Evolutionary conservation across 441 rosid genomes (phyloP), one percentile per base, ranked within the genome.

Genomic region (Adansonia rubrostipa): DNA sequence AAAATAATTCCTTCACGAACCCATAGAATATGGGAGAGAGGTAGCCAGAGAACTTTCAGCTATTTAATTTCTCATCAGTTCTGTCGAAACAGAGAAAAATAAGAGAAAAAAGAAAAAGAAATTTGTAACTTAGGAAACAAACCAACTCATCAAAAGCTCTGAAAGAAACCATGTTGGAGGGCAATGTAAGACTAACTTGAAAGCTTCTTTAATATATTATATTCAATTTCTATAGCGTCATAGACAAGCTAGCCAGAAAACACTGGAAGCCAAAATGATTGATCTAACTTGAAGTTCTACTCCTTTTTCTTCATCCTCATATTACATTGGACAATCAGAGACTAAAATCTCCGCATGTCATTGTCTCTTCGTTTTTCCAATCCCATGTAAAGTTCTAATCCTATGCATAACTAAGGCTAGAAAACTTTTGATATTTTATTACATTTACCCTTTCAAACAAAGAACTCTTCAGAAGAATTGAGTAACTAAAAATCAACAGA

Each of bases 171-270:
- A 69, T 0, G 19, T 63, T 11, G 19, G 13, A 8, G 11, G 51
- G 71, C 11, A 9, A 11, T n/a, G 51, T 66, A 11, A 65, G 70
- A 42, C 24, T 47, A 69, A 69, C 5, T 47, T 69, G 73, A 69
- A 69, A 47, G 57, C 11, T 69, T 17, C 11, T 68, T 48, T 48
- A 69, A 48, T 69, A 48, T 22, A 69, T 47, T 15, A 69, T 3
- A 69, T 13, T 22, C 36, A 6, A 22, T 48, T 48, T 69, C 58
- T 51, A 48, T 54, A 48, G 33, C 73, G 42, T 48, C 44, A 69
- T 28, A 48, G 42, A 69, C 20, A 48, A 48, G 58, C 58, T 69
- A 70, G 20, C 58, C 74, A 48, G 74, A 42, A 24, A 70, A 70
- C 3, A 5, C 13, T 6, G 20, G 36, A 22, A 67, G 72, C 50